These are phyloP conservation scores for Lodderomyces margitis DNA, from an alignment of 1,139 yeast genomes.

Conservation along the genomic window DNA sequence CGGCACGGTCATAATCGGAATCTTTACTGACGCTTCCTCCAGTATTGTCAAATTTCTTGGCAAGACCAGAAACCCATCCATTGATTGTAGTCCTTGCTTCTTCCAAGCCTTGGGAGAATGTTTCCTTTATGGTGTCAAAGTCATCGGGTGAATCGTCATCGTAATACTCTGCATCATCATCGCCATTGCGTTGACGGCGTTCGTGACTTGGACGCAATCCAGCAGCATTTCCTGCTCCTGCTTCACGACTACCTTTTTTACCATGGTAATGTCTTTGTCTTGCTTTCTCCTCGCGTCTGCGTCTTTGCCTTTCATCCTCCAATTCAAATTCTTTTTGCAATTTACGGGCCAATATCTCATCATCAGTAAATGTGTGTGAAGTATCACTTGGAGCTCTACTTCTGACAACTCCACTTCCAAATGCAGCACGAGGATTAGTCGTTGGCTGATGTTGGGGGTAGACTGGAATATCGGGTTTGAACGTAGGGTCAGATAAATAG, in stretches of 20 bases:
- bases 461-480: conserved; percentile 59
- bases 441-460: conserved; percentile 13
- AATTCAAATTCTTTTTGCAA: conserved; percentile 69
- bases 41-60: conserved; percentile 48
- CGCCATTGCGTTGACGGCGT: conserved; percentile 15
- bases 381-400: conserved; percentile 25
- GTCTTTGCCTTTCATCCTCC: conserved; percentile 39
- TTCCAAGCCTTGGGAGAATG: conserved; percentile 72
- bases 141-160: conserved; percentile 58
- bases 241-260: conserved; percentile 1
- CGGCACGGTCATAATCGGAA: conserved; percentile 1
- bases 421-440: background rate
- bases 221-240: background rate
- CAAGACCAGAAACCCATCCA: conserved; percentile 76
- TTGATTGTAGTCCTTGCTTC: conserved; percentile 81
- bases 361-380: conserved; percentile 41
- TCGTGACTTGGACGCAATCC: background rate
- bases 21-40: conserved; percentile 17
- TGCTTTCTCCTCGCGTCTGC: conserved; percentile 16
- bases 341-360: conserved; percentile 79
- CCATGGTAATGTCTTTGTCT: conserved; percentile 10
- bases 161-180: conserved; percentile 34
- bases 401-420: conserved; percentile 7
- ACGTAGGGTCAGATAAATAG: conserved; percentile 74
- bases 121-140: conserved; percentile 67